These are phyloP conservation scores for Diaporthe vaccinii DNA, from an alignment of 2,329 filamentous ascomycete genomes.

Conservation along the genomic window DNA sequence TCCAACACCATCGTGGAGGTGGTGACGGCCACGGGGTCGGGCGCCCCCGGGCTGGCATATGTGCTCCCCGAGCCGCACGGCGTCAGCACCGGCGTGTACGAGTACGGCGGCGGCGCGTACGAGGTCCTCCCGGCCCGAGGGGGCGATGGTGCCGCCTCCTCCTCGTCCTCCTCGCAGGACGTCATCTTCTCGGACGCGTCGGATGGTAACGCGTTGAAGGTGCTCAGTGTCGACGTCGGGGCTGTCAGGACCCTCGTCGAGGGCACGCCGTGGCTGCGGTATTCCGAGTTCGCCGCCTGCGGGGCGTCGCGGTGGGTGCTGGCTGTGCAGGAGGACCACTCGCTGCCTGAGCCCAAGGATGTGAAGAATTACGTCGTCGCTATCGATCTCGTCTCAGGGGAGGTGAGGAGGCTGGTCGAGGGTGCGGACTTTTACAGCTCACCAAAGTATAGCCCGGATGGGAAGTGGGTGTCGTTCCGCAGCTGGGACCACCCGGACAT, in stretches of 20 bases:
- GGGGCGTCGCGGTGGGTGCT: slow-evolving; percentile 57
- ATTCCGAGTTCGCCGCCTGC: slow-evolving; percentile 62
- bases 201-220: slow-evolving; percentile 55
- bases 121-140: slow-evolving; percentile 6
- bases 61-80: slow-evolving; percentile 43
- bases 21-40: slow-evolving; percentile 45
- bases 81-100: slow-evolving; percentile 34
- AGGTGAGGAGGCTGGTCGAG: slow-evolving; percentile 54
- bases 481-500: slow-evolving; percentile 69
- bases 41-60: background rate
- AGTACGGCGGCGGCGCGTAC: slow-evolving; percentile 37
- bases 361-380: slow-evolving; percentile 56
- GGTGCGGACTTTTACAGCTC: slow-evolving; percentile 67
- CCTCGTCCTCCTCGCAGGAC: slow-evolving; percentile 39
- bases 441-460: slow-evolving; percentile 63
- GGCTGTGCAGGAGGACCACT: slow-evolving; percentile 66
- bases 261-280: slow-evolving; percentile 52
- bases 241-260: slow-evolving; percentile 51
- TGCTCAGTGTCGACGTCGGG: slow-evolving; percentile 55
- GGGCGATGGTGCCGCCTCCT: slow-evolving; percentile 40
- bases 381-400: slow-evolving; percentile 56
- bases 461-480: slow-evolving; percentile 62
- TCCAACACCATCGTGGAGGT: slow-evolving; percentile 60
- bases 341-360: slow-evolving; percentile 48
- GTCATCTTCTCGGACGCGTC: slow-evolving; percentile 62